These are phyloP conservation scores for Endocladia muricata DNA, from an alignment of 31 red algal species.

Conservation along the genomic window DNA sequence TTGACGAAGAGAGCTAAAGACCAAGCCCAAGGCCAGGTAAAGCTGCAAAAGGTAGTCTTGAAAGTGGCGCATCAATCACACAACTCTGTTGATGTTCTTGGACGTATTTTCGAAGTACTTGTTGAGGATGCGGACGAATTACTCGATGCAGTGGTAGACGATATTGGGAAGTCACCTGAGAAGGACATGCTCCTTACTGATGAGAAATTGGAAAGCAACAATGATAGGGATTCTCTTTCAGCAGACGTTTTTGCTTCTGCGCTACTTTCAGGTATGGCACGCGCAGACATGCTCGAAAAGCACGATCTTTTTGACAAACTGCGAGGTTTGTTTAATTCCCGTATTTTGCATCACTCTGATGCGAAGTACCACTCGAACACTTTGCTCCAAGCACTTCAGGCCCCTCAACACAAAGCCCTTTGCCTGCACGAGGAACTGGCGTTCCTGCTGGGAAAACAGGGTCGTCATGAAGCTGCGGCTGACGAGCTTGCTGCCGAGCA, in stretches of 20 bases:
- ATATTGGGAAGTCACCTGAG: slow-evolving; percentile 4
- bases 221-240: slow-evolving; percentile 9
- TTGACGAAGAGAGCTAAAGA: slow-evolving; percentile 26
- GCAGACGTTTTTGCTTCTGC: slow-evolving; percentile 49
- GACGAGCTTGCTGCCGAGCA: slow-evolving; percentile 67
- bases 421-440: slow-evolving; percentile 61
- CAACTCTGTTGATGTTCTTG: slow-evolving; percentile 43
- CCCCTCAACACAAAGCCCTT: slow-evolving; percentile 39
- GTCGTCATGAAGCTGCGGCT: slow-evolving; percentile 58
- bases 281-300: slow-evolving; percentile 30
- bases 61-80: slow-evolving; percentile 21
- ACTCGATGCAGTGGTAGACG: slow-evolving; percentile 28
- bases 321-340: slow-evolving; percentile 32
- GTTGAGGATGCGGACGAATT: slow-evolving; percentile 66
- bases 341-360: slow-evolving; percentile 37
- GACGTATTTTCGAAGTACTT: slow-evolving; percentile 50
- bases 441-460: slow-evolving; percentile 58
- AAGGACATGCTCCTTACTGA: background rate
- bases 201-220: background rate
- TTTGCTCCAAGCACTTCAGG: slow-evolving; percentile 55
- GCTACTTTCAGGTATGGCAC: slow-evolving; percentile 59
- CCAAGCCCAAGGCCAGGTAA: slow-evolving; percentile 41
- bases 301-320: slow-evolving; percentile 32
- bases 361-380: slow-evolving; percentile 53
- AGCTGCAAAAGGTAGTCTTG: slow-evolving; percentile 39